Evolutionary conservation across 352 stramenopile species (phyloP).

Genomic region (Globisporangium middletonii): DNA sequence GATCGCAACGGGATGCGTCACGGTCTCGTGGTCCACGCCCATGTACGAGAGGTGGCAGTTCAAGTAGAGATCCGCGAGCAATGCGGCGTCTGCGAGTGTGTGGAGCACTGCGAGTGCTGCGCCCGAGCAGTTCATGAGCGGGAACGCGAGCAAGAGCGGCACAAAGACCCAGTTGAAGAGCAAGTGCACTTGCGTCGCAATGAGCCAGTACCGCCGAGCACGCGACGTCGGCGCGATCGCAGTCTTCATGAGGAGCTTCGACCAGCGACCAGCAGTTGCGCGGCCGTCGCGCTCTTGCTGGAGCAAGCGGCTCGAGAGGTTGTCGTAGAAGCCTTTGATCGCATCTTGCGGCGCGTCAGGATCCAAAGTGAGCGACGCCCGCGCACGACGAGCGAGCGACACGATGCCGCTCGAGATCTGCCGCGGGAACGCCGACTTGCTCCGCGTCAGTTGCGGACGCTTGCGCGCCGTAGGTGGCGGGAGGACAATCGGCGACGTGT

Average conservation of each 20-base stretch:
- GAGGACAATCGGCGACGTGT: conserved; percentile 8
- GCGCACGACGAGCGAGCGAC: conserved; percentile 3
- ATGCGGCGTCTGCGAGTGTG: conserved; percentile 18
- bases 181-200: background rate
- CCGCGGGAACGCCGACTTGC: conserved; percentile 22
- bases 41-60: conserved; percentile 54
- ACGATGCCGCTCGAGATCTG: conserved; percentile 8
- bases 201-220: conserved; percentile 36
- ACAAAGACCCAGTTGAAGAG: conserved; percentile 45
- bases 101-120: conserved; percentile 20
- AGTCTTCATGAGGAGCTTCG: conserved; percentile 4
- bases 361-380: too few species aligned
- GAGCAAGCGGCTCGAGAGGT: conserved; percentile 15
- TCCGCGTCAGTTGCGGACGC: conserved; percentile 11
- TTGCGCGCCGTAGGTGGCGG: background rate
- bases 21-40: conserved; percentile 33
- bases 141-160: conserved; percentile 44
- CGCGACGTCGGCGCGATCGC: conserved; percentile 32
- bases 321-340: conserved; percentile 54
- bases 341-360: conserved; percentile 24
- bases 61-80: conserved; percentile 37
- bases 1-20: conserved; percentile 30
- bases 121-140: conserved; percentile 7
- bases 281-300: conserved; percentile 16
- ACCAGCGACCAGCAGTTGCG: conserved; percentile 3